A percentile compares a stretch with the other conserved stretches of the same genome.
These are phyloP conservation scores for Rusavskia elegans DNA, from an alignment of 495 filamentous ascomycete species.

Conservation along the genomic window DNA sequence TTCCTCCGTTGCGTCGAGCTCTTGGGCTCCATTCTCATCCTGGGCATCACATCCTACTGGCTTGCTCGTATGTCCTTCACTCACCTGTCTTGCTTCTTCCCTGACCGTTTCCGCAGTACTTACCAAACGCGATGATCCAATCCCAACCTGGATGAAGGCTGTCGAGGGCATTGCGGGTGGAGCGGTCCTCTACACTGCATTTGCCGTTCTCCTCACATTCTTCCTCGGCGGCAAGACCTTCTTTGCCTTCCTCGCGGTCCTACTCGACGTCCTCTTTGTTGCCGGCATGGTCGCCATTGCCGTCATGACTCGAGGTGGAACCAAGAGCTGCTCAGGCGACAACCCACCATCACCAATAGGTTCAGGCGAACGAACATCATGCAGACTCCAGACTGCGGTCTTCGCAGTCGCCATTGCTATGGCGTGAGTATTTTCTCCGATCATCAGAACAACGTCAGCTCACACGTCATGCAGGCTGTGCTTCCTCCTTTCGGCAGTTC, in stretches of 20 bases:
- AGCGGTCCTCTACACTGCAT: constrained; percentile 52
- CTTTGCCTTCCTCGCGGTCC: constrained; percentile 59
- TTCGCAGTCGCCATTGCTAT: constrained; percentile 67
- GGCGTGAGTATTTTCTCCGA: constrained; percentile 39
- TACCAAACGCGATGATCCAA: constrained; percentile 36
- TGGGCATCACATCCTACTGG: constrained; percentile 69
- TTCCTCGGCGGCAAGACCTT: constrained; percentile 62
- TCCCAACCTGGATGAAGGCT: constrained; percentile 50
- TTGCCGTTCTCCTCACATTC: constrained; percentile 58
- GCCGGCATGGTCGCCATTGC: constrained; percentile 71
- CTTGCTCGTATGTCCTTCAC: constrained; percentile 35
- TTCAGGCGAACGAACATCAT: constrained; percentile 33
- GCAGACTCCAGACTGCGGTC: constrained; percentile 51
- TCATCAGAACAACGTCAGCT: background rate
- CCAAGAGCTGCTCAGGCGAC: constrained; percentile 44
- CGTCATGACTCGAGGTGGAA: constrained; percentile 51
- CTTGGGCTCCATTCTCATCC: constrained; percentile 49
- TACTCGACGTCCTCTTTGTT: constrained; percentile 68
- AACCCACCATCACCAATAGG: constrained; percentile 52
- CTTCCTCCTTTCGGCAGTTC: constrained; percentile 46
- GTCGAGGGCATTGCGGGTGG: constrained; percentile 70
- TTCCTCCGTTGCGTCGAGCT: constrained; percentile 56
- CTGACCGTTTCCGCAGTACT: constrained; percentile 30
- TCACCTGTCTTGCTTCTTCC: constrained; percentile 16
- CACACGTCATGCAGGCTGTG: constrained; percentile 33